Evolutionary conservation across 371 early-diverging fungal species (phyloP).

Genomic region (Mucor saturninus): DNA sequence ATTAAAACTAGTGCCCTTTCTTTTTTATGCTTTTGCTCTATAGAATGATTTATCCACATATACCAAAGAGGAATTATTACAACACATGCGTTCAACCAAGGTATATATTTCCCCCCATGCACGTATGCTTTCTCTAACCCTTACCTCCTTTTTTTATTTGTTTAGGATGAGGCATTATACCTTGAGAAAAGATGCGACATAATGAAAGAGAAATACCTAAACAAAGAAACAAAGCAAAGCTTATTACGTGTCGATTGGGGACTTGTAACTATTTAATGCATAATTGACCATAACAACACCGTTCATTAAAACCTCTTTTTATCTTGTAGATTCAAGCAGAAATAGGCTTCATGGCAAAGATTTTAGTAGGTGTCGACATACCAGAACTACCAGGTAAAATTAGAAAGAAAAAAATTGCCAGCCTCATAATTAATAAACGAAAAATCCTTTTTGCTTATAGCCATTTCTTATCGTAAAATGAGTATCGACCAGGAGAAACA

Average conservation of each 20-base stretch:
- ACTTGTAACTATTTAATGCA: constrained; percentile 13
- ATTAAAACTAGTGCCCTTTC: no score
- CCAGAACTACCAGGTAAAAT: constrained; percentile 17
- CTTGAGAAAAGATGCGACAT: constrained; percentile 15
- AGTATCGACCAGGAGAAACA: constrained; percentile 23
- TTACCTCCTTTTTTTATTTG: not conserved
- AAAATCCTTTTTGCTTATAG: not conserved
- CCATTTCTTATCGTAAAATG: constrained; percentile 7
- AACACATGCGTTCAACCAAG: constrained; percentile 26
- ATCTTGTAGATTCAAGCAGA: constrained; percentile 27
- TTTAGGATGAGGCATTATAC: constrained; percentile 16
- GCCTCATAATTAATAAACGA: not conserved
- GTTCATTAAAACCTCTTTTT: no score
- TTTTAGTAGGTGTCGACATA: constrained; percentile 18
- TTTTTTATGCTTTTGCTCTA: not conserved
- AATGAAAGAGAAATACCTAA: constrained; percentile 13
- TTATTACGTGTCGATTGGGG: constrained; percentile 26
- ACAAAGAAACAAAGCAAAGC: constrained; percentile 26
- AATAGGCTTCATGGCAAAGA: constrained; percentile 27
- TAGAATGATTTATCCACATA: constrained; percentile 21
- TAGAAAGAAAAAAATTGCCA: not conserved
- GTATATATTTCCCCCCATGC: not conserved
- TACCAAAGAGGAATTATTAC: constrained; percentile 26
- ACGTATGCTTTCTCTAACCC: not conserved
- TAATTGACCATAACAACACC: not conserved